Percentiles rank a stretch among this genome's conserved stretches.
Evolutionary conservation across 192 early-diverging fungal genomes (phyloP).

Genomic region (Allomyces arbusculus): DNA sequence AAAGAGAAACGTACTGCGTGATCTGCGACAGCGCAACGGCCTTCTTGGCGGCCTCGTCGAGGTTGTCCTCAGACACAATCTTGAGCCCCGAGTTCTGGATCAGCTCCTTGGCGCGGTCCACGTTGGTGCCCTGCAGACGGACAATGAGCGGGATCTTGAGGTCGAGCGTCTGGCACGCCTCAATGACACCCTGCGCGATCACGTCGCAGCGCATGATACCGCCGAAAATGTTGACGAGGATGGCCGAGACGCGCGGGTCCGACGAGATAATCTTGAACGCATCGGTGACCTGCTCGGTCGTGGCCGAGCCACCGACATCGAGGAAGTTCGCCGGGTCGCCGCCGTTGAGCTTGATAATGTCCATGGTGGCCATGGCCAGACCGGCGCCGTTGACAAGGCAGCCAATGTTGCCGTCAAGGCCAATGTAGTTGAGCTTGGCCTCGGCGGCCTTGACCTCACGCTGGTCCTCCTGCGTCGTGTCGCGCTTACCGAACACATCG

Average conservation of each 20-base stretch:
- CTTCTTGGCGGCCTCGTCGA: constrained; percentile 85
- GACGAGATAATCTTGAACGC: constrained; percentile 99
- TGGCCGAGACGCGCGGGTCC: constrained; percentile 85
- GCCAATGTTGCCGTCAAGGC: constrained; percentile 91
- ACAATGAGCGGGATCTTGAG: constrained; percentile 90
- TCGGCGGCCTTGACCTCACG: constrained; percentile 94
- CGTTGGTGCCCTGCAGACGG: constrained; percentile 81
- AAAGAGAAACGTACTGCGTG: constrained; percentile 18
- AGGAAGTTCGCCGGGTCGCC: constrained; percentile 98
- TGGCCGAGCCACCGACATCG: constrained; percentile 94
- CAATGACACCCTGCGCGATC: constrained; percentile 94
- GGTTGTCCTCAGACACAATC: constrained; percentile 82
- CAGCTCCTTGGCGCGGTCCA: constrained; percentile 75
- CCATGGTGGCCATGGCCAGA: constrained; percentile 99
- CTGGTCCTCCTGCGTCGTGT: constrained; percentile 86
- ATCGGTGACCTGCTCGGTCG: constrained; percentile 84
- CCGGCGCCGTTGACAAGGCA: constrained; percentile 98
- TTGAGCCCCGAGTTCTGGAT: constrained; percentile 77
- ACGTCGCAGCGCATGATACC: constrained; percentile 99
- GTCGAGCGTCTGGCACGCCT: constrained; percentile 74
- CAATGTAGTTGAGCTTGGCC: constrained; percentile 98
- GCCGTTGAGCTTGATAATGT: constrained; percentile 98
- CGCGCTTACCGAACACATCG: constrained; percentile 70
- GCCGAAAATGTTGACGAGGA: constrained; percentile 98
- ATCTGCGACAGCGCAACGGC: constrained; percentile 68